Conservation (phyloP, 129 eudicot genomes). For the Dittrichia graveolens region DNA sequence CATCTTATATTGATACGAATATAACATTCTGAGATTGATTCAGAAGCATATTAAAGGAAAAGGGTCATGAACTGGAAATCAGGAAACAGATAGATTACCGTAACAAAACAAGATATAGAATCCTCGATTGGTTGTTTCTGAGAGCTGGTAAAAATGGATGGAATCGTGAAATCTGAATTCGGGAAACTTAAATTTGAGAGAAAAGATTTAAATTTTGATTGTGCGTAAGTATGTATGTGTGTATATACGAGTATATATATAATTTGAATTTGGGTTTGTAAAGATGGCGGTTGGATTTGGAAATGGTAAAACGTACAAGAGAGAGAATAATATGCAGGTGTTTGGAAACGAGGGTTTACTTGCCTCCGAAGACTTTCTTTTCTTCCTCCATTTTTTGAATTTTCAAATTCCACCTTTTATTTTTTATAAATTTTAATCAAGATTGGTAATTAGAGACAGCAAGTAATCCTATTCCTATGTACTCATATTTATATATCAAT, state of each 20-base stretch:
- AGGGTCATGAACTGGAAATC: neutral
- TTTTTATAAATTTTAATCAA: neutral
- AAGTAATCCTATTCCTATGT: neutral
- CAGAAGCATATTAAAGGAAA: neutral
- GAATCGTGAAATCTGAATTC: constrained; percentile 14
- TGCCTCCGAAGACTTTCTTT: constrained; percentile 54
- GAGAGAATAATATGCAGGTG: constrained; percentile 31
- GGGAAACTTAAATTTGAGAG: constrained; percentile 16
- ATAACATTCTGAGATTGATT: neutral
- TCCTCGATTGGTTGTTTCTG: constrained; percentile 15
- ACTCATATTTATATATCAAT: neutral
- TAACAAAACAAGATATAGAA: constrained; percentile 1
- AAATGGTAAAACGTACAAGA: constrained; percentile 42
- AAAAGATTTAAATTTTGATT: constrained; percentile 3
- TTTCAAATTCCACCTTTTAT: constrained; percentile 15
- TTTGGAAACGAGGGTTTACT: constrained; percentile 47
- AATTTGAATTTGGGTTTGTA: neutral
- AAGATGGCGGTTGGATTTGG: constrained; percentile 32
- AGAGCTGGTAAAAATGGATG: neutral
- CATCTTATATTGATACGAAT: neutral
- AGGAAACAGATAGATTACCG: constrained; percentile 3
- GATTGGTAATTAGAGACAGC: neutral
- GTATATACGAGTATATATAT: neutral
- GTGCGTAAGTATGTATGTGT: constrained; percentile 2
- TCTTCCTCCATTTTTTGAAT: constrained; percentile 3